Percentiles rank a stretch among this genome's conserved stretches.
These are phyloP conservation scores for Botrytis cinerea DNA, from an alignment of 2,329 filamentous ascomycete genomes.

Conservation along the genomic window DNA sequence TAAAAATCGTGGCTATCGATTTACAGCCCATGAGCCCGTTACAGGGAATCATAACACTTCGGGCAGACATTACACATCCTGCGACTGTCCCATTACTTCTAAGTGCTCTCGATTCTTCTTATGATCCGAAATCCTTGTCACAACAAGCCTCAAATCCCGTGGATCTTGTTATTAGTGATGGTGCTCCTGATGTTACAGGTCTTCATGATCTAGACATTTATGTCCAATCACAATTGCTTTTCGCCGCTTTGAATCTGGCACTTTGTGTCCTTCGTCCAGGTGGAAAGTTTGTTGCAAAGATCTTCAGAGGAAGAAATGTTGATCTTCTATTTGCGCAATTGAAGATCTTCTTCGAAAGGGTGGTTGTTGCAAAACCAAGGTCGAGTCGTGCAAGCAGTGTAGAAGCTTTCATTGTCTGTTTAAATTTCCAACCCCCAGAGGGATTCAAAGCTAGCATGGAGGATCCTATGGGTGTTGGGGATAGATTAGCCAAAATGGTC, in stretches of 20 bases:
- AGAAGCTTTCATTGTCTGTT: slow-evolving; percentile 94
- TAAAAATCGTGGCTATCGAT: slow-evolving; percentile 95
- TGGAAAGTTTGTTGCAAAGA: slow-evolving; percentile 97
- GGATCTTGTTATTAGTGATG: slow-evolving; percentile 92
- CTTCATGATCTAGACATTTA: slow-evolving; percentile 98
- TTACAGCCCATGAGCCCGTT: slow-evolving; percentile 94
- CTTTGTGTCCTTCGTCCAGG: slow-evolving; percentile 90
- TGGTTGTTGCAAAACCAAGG: slow-evolving; percentile 89
- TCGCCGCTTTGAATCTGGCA: slow-evolving; percentile 89
- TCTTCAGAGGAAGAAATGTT: slow-evolving; percentile 93
- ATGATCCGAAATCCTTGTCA: slow-evolving; percentile 52
- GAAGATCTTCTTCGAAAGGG: slow-evolving; percentile 83
- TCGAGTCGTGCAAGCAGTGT: slow-evolving; percentile 95
- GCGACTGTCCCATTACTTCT: slow-evolving; percentile 90
- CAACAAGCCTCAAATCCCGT: slow-evolving; percentile 71
- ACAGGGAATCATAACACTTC: slow-evolving; percentile 86
- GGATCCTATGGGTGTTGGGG: slow-evolving; percentile 69
- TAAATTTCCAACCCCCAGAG: slow-evolving; percentile 79
- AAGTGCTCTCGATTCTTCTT: slow-evolving; percentile 75
- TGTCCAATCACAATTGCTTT: slow-evolving; percentile 92
- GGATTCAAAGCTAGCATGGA: slow-evolving; percentile 77
- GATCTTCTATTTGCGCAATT: slow-evolving; percentile 93
- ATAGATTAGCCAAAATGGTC: slow-evolving; percentile 54
- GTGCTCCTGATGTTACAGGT: slow-evolving; percentile 93
- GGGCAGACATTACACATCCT: slow-evolving; percentile 96